Percentiles rank a stretch among this genome's conserved stretches.
phyloP scores from a whole-genome alignment of 2,329 filamentous ascomycete species.

The Hortaea sp. region DNA sequence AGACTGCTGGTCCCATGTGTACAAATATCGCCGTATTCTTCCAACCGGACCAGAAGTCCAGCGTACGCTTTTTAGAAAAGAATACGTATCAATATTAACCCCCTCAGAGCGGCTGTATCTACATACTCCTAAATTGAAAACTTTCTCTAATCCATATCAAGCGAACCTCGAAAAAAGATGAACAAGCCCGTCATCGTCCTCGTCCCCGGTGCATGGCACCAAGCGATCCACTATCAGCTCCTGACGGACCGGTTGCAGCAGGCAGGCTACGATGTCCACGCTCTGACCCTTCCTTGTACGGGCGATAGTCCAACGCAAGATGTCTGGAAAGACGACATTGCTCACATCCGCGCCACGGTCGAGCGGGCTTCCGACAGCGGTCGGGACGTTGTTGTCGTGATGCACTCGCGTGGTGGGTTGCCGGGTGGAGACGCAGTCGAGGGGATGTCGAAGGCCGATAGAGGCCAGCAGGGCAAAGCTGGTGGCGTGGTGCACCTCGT shows the following conservation, averaged over 20 bases:
- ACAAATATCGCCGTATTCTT: no score
- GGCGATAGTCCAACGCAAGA: slow-evolving; percentile 6
- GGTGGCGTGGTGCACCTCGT: slow-evolving; percentile 15
- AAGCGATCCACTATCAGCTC: slow-evolving; percentile 7
- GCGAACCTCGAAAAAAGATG: neutral
- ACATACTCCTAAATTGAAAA: no score
- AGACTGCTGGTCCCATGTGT: no score
- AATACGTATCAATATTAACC: no score
- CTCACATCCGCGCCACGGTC: slow-evolving; percentile 11
- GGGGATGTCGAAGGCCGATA: slow-evolving; percentile 11
- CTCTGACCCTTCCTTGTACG: slow-evolving; percentile 11
- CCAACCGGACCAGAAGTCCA: no score
- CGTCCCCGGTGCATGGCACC: slow-evolving; percentile 22
- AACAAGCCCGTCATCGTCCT: slow-evolving; percentile 17
- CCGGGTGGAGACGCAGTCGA: slow-evolving; percentile 17
- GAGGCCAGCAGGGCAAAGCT: slow-evolving; percentile 5
- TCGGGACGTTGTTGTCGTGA: slow-evolving; percentile 18
- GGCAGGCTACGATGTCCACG: slow-evolving; percentile 14
- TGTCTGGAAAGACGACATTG: slow-evolving; percentile 16
- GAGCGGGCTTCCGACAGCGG: slow-evolving; percentile 10
- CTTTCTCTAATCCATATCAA: no score
- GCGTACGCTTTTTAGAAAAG: neutral
- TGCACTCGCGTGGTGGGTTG: slow-evolving; percentile 19
- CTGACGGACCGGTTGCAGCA: slow-evolving; percentile 12
- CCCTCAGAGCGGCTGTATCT: no score